A percentile compares a stretch with the other conserved stretches of the same genome.
Evolutionary conservation across 139 green algal genomes (phyloP).

Genomic region (Pseudopediastrum boryanum): DNA sequence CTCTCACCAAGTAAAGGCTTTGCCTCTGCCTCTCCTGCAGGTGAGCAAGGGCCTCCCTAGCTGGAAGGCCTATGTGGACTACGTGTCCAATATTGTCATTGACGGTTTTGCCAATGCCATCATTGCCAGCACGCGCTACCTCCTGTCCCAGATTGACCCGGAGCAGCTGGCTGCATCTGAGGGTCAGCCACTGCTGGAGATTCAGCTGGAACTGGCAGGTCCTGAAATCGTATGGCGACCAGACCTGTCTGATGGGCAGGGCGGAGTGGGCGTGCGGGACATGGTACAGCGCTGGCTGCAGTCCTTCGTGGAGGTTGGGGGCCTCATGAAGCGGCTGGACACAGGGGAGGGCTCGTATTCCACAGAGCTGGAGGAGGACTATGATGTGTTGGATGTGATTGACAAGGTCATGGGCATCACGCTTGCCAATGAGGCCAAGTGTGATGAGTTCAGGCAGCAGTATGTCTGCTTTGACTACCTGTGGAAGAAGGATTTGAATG

Average conservation of each 20-base stretch:
- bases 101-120: constrained; percentile 77
- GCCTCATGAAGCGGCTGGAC: constrained; percentile 86
- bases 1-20: too few relatives aligned
- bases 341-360: constrained; percentile 85
- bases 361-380: constrained; percentile 91
- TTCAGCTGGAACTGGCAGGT: constrained; percentile 81
- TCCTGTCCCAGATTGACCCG: constrained; percentile 72
- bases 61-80: constrained; percentile 86
- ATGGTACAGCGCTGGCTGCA: constrained; percentile 83
- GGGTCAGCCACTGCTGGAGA: constrained; percentile 75
- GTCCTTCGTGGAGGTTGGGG: constrained; percentile 68
- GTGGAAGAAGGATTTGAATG: constrained; percentile 79
- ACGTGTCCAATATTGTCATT: constrained; percentile 84
- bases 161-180: constrained; percentile 53
- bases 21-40: too few relatives aligned
- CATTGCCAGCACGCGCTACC: constrained; percentile 60
- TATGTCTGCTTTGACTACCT: constrained; percentile 82
- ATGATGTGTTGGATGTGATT: constrained; percentile 73
- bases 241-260: constrained; percentile 60
- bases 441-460: constrained; percentile 76
- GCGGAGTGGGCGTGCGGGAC: constrained; percentile 63
- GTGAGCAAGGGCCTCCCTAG: constrained; percentile 71
- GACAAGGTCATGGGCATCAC: constrained; percentile 63
- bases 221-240: constrained; percentile 84
- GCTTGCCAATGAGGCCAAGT: constrained; percentile 73